Base-by-base conservation (phyloP, 2,329 filamentous ascomycete species). In the Ceratocystis diversiconidia region DNA sequence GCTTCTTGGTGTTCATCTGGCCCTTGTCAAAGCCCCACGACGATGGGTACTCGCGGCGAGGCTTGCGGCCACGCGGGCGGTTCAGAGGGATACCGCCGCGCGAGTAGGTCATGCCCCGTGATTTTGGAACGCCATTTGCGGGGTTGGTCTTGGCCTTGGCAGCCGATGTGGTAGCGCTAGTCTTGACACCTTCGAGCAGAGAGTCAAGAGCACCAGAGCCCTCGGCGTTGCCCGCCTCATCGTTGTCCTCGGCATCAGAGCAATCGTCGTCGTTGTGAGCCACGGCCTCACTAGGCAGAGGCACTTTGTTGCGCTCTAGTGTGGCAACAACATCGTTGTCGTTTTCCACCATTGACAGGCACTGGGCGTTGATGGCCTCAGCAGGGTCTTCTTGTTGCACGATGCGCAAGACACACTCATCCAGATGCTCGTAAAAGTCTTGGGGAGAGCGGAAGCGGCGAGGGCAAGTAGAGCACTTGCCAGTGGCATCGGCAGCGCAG, bases 1-100 rank as follows among this genome's bases (percentile, higher is more conserved):
- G 89, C 83, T 96, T 96, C 84, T 95, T 96, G 85, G 95, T 95
- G 73, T 89, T 95, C 90, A 97, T 96, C 79, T 94, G 91, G 72
- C 90, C 88, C 72, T 89, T 86, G 69, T 92, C 84, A 71, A 92
- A 94, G 63, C 94, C 92, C 94, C 94, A 99, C 1, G 89, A 92
- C 0, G 89, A 85, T 12, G 94, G 94, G 74, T 96, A 97, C 74
- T 95, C 90, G 74, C 91, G 92, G 70, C 91, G 85, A 80, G 90
- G 92, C 81, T 95, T 95, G 76, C 90, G 89, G 65, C 89, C 85
- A 71, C 84, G 84, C 44, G 79, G 77, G 75, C 82, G 83, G 69
- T 77, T 74, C 25, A 84, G 73, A 1, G 79, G 80, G 48, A 87
- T 87, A 69, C 87, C 89, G 68, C 86, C 89, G 71, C 87, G 89